These are phyloP conservation scores for Arachis hypogaea DNA, from an alignment of 306 rosid genomes.

Conservation along the genomic window DNA sequence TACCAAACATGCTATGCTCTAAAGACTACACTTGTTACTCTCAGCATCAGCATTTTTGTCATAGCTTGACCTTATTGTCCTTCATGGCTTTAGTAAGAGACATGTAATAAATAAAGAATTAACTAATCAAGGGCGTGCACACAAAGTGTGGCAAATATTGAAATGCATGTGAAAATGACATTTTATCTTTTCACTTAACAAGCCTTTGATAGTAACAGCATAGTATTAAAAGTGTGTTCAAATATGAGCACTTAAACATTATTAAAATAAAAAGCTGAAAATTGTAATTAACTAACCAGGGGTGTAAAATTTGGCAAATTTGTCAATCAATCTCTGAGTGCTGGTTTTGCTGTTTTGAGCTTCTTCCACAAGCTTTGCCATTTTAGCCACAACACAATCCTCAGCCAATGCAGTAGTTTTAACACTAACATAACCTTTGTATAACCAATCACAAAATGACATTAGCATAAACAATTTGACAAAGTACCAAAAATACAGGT, in stretches of 20 bases:
- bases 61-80: neutral
- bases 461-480: constrained; percentile 18
- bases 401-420: constrained; percentile 85
- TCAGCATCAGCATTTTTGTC: neutral
- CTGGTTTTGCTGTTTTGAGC: constrained; percentile 87
- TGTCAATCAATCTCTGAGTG: constrained; percentile 79
- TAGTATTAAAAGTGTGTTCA: neutral
- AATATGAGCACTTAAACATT: too few relatives aligned
- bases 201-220: neutral
- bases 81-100: neutral
- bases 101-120: neutral
- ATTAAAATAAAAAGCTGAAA: neutral
- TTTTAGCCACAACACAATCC: constrained; percentile 93
- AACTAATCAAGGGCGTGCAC: neutral
- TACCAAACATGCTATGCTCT: neutral
- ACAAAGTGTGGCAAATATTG: neutral
- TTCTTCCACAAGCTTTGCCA: constrained; percentile 95
- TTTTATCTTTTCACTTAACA: neutral
- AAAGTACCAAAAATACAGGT: neutral
- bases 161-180: constrained; percentile 17
- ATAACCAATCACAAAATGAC: constrained; percentile 26
- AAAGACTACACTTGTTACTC: too few relatives aligned
- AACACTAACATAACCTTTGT: constrained; percentile 79
- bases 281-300: constrained; percentile 65
- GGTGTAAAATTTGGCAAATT: constrained; percentile 83